phyloP scores from a whole-genome alignment of 2,329 filamentous ascomycete species.

The Cordyceps fumosorosea region DNA sequence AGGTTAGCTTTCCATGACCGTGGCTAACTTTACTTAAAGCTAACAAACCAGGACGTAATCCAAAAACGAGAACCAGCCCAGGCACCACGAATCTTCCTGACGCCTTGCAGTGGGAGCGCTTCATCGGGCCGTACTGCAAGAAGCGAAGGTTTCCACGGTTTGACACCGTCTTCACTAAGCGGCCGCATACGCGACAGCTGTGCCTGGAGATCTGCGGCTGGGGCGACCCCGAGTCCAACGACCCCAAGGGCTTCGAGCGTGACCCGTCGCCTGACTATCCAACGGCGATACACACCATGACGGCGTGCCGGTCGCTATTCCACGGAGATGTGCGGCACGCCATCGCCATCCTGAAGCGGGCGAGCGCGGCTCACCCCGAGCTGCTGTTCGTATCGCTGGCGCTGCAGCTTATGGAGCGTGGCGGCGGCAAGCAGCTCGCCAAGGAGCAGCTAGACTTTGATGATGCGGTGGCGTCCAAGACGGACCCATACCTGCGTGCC shows the following conservation, averaged over 20 bases:
- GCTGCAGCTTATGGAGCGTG: constrained; percentile 54
- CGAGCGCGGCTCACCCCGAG: constrained; percentile 56
- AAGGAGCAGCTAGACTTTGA: constrained; percentile 52
- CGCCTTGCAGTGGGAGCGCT: constrained; percentile 50
- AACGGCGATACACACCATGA: constrained; percentile 61
- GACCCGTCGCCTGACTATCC: constrained; percentile 39
- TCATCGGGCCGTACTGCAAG: constrained; percentile 57
- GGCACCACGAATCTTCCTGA: constrained; percentile 38
- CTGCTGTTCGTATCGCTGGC: constrained; percentile 63
- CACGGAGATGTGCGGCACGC: constrained; percentile 63
- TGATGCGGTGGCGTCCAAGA: constrained; percentile 53
- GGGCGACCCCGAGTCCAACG: constrained; percentile 50
- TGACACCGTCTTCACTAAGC: constrained; percentile 55
- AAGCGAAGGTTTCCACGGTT: constrained; percentile 56
- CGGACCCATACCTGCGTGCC: constrained; percentile 72
- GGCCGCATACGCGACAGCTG: constrained; percentile 64
- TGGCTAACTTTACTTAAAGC: constrained; percentile 18
- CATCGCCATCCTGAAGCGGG: constrained; percentile 61
- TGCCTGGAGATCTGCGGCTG: constrained; percentile 70
- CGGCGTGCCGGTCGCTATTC: constrained; percentile 69
- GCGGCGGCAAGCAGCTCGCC: constrained; percentile 34
- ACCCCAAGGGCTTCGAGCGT: constrained; percentile 35
- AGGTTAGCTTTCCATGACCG: constrained; percentile 37
- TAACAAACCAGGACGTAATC: constrained; percentile 33
- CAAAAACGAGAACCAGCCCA: constrained; percentile 41